A percentile compares a stretch with the other conserved stretches of the same genome.
These are phyloP conservation scores for Phytophthora agathidicida DNA, from an alignment of 352 stramenopile genomes.

Conservation along the genomic window DNA sequence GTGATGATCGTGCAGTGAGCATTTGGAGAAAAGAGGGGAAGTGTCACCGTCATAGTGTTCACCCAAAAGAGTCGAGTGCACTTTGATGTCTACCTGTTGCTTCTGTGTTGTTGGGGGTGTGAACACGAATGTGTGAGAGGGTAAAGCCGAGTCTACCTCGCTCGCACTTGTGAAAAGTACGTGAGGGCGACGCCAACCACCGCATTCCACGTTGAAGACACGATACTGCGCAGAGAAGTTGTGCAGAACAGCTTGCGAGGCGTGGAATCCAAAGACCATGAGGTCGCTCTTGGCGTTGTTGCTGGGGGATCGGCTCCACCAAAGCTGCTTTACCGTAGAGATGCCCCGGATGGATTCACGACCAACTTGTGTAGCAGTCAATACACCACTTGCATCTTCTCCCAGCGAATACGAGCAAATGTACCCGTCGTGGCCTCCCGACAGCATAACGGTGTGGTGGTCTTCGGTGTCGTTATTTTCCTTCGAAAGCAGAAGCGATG, in stretches of 20 bases:
- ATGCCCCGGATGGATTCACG: constrained; percentile 83
- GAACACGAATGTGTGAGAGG: constrained; percentile 73
- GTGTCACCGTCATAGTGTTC: background rate
- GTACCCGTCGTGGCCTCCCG: constrained; percentile 83
- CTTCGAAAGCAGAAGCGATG: constrained; percentile 53
- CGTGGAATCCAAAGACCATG: constrained; percentile 86
- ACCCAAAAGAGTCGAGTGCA: constrained; percentile 63
- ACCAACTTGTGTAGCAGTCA: constrained; percentile 44
- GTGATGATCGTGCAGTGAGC: constrained; percentile 68
- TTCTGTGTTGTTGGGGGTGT: constrained; percentile 57
- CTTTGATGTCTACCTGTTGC: constrained; percentile 58
- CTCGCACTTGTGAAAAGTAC: constrained; percentile 39
- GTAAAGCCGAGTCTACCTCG: constrained; percentile 34
- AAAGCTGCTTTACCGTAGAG: constrained; percentile 77
- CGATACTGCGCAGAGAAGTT: constrained; percentile 80
- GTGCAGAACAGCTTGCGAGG: constrained; percentile 70
- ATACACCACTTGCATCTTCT: constrained; percentile 25
- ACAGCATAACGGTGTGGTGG: constrained; percentile 44
- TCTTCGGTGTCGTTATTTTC: constrained; percentile 1
- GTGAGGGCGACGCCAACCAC: constrained; percentile 84
- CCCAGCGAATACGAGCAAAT: constrained; percentile 67
- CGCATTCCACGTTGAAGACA: constrained; percentile 77
- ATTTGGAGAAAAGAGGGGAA: constrained; percentile 25
- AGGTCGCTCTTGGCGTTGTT: constrained; percentile 42
- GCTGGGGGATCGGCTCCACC: constrained; percentile 26